A percentile compares a stretch with the other conserved stretches of the same genome.
Evolutionary conservation across 2,329 filamentous ascomycete species (phyloP).

Genomic region (Aureobasidium sp.): DNA sequence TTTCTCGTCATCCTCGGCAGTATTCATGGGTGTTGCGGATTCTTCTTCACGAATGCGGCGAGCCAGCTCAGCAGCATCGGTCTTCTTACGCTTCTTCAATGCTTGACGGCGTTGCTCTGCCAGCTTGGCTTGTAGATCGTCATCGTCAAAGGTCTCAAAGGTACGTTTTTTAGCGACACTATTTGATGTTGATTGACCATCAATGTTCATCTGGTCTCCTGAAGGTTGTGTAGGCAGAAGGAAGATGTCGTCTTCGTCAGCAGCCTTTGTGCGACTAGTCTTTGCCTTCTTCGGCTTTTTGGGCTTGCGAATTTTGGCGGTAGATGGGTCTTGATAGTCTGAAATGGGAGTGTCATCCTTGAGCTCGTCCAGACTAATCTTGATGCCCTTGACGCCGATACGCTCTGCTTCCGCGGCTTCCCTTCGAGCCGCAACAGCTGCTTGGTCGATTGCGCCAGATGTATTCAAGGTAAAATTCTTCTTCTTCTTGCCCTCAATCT

Average conservation of each 20-base stretch:
- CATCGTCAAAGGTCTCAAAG: conserved; percentile 66
- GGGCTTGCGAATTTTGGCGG: conserved; percentile 88
- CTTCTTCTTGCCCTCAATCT: conserved; percentile 83
- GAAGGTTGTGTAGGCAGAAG: conserved; percentile 30
- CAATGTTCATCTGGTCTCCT: conserved; percentile 65
- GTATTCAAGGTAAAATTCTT: conserved; percentile 74
- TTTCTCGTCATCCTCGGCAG: conserved; percentile 45
- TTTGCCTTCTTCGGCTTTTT: conserved; percentile 76
- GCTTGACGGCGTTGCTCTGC: conserved; percentile 74
- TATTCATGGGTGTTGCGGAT: conserved; percentile 47
- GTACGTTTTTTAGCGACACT: conserved; percentile 16
- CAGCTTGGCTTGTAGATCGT: conserved; percentile 80
- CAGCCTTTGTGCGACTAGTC: conserved; percentile 59
- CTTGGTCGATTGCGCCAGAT: conserved; percentile 60
- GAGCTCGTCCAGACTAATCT: conserved; percentile 67
- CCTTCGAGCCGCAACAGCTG: conserved; percentile 46
- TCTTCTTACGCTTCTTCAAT: conserved; percentile 85
- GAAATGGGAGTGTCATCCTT: conserved; percentile 60
- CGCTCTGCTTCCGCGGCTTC: conserved; percentile 41
- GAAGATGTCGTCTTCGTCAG: conserved; percentile 51
- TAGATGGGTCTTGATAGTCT: conserved; percentile 79
- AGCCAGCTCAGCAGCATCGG: conserved; percentile 77
- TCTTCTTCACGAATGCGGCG: conserved; percentile 63
- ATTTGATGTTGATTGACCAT: conserved; percentile 34
- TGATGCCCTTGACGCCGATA: conserved; percentile 53